phyloP scores from a whole-genome alignment of 768 basidiomycete genomes.

The Tephrocybe sp. region DNA sequence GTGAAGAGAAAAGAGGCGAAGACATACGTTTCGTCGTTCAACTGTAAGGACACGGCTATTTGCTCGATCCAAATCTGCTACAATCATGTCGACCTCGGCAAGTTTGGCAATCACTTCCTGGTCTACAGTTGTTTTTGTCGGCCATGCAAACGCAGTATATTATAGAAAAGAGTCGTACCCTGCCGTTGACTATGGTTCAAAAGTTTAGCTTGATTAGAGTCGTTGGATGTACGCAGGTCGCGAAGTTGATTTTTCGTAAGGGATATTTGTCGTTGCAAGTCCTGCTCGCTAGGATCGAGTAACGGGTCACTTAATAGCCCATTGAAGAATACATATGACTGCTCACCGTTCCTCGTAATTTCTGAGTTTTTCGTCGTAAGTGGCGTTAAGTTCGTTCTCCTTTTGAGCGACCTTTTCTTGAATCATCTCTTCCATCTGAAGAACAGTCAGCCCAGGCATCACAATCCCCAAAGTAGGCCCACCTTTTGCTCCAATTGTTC shows the following conservation, averaged over 20 bases:
- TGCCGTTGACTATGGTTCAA: constrained; percentile 89
- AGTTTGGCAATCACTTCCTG: constrained; percentile 89
- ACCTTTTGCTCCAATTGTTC: constrained; percentile 86
- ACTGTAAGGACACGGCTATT: constrained; percentile 90
- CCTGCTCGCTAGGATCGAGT: constrained; percentile 68
- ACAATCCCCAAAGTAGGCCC: constrained; percentile 11
- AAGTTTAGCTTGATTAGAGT: constrained; percentile 89
- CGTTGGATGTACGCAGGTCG: constrained; percentile 87
- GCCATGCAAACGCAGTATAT: background rate
- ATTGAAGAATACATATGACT: background rate
- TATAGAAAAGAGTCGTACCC: constrained; percentile 43
- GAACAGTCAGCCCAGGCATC: constrained; percentile 3
- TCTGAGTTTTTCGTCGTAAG: constrained; percentile 91
- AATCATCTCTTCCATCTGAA: constrained; percentile 92
- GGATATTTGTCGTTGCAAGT: constrained; percentile 88
- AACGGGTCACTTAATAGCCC: constrained; percentile 3
- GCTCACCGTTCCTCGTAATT: constrained; percentile 94
- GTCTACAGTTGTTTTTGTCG: constrained; percentile 42
- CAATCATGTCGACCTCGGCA: constrained; percentile 92
- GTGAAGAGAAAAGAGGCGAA: background rate
- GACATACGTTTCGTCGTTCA: constrained; percentile 84
- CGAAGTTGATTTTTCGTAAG: constrained; percentile 85
- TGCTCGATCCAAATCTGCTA: constrained; percentile 91
- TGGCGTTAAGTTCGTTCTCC: constrained; percentile 95
- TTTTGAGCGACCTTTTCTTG: constrained; percentile 87